Percentiles rank a stretch among this genome's conserved stretches.
Evolutionary conservation across 495 filamentous ascomycete genomes (phyloP).

Genomic region (Talaromyces nanjingensis): DNA sequence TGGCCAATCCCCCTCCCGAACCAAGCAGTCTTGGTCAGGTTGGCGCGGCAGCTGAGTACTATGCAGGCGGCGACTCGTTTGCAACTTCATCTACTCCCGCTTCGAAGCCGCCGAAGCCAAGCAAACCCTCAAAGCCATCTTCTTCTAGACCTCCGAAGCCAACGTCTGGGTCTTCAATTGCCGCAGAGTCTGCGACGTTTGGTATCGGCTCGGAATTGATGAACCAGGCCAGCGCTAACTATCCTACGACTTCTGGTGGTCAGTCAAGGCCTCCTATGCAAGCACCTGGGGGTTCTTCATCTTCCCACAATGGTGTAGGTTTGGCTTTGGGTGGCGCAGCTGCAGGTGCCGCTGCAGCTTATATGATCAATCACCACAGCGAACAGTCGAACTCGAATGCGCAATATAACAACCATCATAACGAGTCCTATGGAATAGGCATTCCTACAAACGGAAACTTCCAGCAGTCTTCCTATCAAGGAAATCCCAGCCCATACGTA

Average conservation of each 20-base stretch:
- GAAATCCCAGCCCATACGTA: neutral
- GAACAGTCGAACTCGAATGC: slow-evolving; percentile 21
- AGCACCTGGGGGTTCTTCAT: neutral
- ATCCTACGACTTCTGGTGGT: neutral
- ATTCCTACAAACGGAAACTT: slow-evolving; percentile 1
- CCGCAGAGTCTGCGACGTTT: slow-evolving; percentile 21
- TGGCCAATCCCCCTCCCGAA: slow-evolving; percentile 42
- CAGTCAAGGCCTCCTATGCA: neutral
- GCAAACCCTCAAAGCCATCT: slow-evolving; percentile 19
- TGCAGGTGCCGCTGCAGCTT: slow-evolving; percentile 43
- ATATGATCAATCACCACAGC: slow-evolving; percentile 38
- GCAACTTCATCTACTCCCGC: slow-evolving; percentile 13
- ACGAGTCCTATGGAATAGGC: neutral
- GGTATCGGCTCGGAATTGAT: slow-evolving; percentile 17
- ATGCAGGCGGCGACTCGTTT: slow-evolving; percentile 15
- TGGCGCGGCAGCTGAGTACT: slow-evolving; percentile 48
- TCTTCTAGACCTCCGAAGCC: slow-evolving; percentile 13
- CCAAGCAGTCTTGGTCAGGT: slow-evolving; percentile 42
- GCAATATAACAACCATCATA: slow-evolving; percentile 6
- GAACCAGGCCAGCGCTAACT: slow-evolving; percentile 6
- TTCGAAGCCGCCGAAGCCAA: slow-evolving; percentile 19
- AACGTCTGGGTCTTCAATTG: slow-evolving; percentile 16
- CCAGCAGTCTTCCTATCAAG: neutral
- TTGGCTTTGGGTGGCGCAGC: slow-evolving; percentile 36
- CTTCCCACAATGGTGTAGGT: slow-evolving; percentile 14